Conservation (phyloP, 352 stramenopile species). For the Phytophthora uliginosa region DNA sequence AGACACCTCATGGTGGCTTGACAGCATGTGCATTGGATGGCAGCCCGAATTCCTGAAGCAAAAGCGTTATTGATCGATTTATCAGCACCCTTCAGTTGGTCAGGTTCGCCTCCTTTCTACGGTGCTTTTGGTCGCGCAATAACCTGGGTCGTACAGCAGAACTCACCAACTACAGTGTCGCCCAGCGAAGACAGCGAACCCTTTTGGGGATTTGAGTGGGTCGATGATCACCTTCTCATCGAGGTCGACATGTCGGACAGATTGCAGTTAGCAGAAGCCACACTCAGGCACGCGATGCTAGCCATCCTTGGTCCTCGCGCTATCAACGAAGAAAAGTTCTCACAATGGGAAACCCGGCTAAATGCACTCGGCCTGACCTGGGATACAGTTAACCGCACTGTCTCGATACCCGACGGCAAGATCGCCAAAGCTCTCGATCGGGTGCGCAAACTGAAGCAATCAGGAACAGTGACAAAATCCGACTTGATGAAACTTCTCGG, state of each 20-base stretch:
- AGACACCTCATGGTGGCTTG: conserved; percentile 10
- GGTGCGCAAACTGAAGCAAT: background rate
- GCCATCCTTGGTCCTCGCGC: too few relatives aligned
- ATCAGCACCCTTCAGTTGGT: conserved; percentile 18
- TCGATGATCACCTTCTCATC: conserved; percentile 39
- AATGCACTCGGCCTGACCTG: conserved; percentile 14
- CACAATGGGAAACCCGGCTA: too few relatives aligned
- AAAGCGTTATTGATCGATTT: conserved; percentile 13
- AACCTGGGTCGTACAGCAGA: conserved; percentile 6
- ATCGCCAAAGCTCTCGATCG: conserved; percentile 13
- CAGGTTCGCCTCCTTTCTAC: conserved; percentile 16
- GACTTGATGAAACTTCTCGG: conserved; percentile 21
- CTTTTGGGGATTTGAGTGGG: conserved; percentile 37
- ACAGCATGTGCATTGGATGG: conserved; percentile 12
- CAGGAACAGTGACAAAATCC: background rate
- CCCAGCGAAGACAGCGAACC: background rate
- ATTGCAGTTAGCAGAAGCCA: conserved; percentile 5
- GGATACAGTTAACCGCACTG: background rate
- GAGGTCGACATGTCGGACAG: conserved; percentile 9
- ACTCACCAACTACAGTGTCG: conserved; percentile 11
- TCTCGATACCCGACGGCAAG: conserved; percentile 16
- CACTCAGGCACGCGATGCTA: too few relatives aligned
- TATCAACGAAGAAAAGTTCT: too few relatives aligned
- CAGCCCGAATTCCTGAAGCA: conserved; percentile 3
- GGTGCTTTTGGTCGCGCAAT: conserved; percentile 18